Evolutionary conservation across 192 early-diverging fungal species (phyloP).

Genomic region (Backusella tarrabulga): DNA sequence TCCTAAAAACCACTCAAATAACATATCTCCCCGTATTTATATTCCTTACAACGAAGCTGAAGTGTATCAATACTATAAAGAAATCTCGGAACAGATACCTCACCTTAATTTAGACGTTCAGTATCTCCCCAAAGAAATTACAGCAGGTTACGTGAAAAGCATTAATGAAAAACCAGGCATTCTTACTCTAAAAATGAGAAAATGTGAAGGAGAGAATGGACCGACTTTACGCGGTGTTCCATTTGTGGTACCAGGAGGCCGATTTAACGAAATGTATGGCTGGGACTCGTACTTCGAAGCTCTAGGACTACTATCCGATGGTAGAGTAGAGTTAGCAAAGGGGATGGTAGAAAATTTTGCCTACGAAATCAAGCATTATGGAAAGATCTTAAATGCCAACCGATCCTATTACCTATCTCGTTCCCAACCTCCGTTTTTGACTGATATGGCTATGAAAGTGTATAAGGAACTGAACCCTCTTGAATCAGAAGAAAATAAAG

Average conservation of each 20-base stretch:
- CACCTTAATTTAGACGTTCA: constrained; percentile 80
- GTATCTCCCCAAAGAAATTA: constrained; percentile 80
- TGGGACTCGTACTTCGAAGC: constrained; percentile 98
- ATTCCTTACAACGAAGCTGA: constrained; percentile 81
- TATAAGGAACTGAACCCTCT: constrained; percentile 57
- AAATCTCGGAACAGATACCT: constrained; percentile 60
- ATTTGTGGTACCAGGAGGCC: constrained; percentile 96
- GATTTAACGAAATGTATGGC: constrained; percentile 99
- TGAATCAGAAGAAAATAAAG: constrained; percentile 55
- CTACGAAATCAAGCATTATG: constrained; percentile 97
- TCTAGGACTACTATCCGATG: constrained; percentile 85
- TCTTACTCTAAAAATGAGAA: constrained; percentile 73
- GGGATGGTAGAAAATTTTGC: constrained; percentile 98
- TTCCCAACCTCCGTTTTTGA: constrained; percentile 97
- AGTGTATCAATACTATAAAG: constrained; percentile 77
- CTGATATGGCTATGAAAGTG: constrained; percentile 92
- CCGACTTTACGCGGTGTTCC: constrained; percentile 71
- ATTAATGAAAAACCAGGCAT: constrained; percentile 91
- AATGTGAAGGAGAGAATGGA: constrained; percentile 42
- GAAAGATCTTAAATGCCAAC: constrained; percentile 99
- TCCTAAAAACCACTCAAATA: constrained; percentile 81
- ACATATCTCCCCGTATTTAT: constrained; percentile 87
- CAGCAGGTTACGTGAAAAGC: constrained; percentile 86
- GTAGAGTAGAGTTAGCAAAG: constrained; percentile 79
- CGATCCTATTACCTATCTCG: constrained; percentile 95